Conservation (phyloP, 768 basidiomycete species). For the Lentinula aciculospora region DNA sequence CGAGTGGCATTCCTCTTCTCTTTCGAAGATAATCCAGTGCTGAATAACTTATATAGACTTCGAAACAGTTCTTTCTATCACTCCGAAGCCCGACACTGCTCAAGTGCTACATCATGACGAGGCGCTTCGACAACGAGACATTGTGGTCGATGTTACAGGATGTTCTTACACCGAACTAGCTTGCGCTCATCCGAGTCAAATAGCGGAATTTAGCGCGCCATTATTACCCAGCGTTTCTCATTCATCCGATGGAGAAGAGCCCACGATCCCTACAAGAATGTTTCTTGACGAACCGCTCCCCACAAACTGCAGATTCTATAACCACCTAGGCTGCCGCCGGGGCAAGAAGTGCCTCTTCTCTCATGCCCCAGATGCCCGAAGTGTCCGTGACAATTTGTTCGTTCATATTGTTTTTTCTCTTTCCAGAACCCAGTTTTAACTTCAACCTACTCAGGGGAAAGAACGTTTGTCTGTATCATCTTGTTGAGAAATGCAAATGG, state of each 20-base stretch:
- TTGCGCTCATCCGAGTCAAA: not conserved
- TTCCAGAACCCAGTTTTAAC: not conserved
- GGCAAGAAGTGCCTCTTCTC: constrained; percentile 24
- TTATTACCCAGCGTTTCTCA: not conserved
- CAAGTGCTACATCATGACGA: not conserved
- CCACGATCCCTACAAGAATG: not conserved
- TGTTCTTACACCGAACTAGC: not conserved
- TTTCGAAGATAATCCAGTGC: not conserved
- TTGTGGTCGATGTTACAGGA: not conserved
- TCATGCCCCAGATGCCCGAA: constrained; percentile 32
- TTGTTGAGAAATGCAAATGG: constrained; percentile 28
- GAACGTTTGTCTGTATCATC: constrained; percentile 31
- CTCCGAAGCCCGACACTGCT: not conserved
- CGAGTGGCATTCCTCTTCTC: not conserved
- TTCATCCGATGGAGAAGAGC: not conserved
- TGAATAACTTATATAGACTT: not conserved
- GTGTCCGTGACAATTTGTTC: constrained; percentile 29
- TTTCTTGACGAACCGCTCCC: not conserved
- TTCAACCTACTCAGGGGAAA: constrained; percentile 20
- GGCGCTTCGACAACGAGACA: constrained; percentile 3
- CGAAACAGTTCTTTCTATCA: not conserved
- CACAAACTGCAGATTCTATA: constrained; percentile 32
- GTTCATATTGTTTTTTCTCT: constrained; percentile 10
- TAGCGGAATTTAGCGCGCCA: not conserved
- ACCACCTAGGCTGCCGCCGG: constrained; percentile 26